phyloP scores from a whole-genome alignment of 441 rosid genomes.

The Croton laevigatus region DNA sequence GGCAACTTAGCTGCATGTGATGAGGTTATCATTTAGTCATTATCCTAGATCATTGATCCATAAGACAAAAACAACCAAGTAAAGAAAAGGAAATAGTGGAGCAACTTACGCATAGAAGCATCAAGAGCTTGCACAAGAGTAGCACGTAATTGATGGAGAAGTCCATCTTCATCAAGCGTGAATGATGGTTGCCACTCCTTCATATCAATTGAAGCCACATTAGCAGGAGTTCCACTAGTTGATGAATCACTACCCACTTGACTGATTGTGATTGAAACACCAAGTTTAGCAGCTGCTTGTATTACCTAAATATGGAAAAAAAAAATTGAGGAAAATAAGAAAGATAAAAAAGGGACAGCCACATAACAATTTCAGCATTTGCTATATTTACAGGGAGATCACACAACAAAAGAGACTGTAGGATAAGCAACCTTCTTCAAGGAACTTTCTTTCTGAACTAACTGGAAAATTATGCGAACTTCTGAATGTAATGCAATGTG shows the following conservation, averaged over 20 bases:
- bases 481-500: neutral
- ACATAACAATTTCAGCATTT: conserved; percentile 10
- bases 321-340: conserved; percentile 14
- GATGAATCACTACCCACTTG: conserved; percentile 71
- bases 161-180: conserved; percentile 77
- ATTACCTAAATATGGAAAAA: conserved; percentile 60
- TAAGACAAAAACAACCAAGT: neutral
- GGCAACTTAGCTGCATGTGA: conserved; percentile 56
- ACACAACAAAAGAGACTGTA: neutral
- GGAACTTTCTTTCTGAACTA: conserved; percentile 3
- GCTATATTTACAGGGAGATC: conserved; percentile 7
- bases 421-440: neutral
- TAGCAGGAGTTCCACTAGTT: conserved; percentile 42
- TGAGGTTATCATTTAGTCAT: conserved; percentile 21
- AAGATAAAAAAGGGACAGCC: neutral
- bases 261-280: conserved; percentile 58
- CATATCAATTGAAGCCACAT: conserved; percentile 54
- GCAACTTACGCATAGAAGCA: conserved; percentile 55
- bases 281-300: conserved; percentile 81
- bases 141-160: conserved; percentile 74
- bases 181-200: conserved; percentile 83
- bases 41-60: conserved; percentile 14
- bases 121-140: conserved; percentile 76
- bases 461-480: neutral
- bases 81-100: neutral